phyloP scores from a whole-genome alignment of 768 basidiomycete species.

The Termitomyces sp. region DNA sequence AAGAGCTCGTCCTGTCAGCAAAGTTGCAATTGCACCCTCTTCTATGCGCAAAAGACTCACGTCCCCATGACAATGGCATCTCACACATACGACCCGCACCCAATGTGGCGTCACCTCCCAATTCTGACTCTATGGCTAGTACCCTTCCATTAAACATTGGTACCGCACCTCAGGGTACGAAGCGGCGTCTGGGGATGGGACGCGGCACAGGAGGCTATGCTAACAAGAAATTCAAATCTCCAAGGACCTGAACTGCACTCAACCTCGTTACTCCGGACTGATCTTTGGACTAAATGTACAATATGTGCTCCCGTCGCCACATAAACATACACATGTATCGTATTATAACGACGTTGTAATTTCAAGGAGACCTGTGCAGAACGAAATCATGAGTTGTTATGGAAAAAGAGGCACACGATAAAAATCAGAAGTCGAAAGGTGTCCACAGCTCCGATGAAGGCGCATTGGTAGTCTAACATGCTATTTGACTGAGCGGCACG shows the following conservation, averaged over 20 bases:
- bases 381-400: conserved; percentile 2
- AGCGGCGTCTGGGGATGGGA: conserved; percentile 63
- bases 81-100: neutral
- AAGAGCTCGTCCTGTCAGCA: neutral
- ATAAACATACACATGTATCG: neutral
- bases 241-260: conserved; percentile 20
- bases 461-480: conserved; percentile 51
- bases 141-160: neutral
- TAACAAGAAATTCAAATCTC: conserved; percentile 71
- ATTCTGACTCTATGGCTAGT: neutral
- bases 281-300: neutral
- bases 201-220: conserved; percentile 43
- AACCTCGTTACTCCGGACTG: neutral
- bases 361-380: conserved; percentile 1
- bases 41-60: neutral
- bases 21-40: conserved; percentile 8
- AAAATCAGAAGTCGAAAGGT: conserved; percentile 27
- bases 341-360: neutral
- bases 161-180: conserved; percentile 26
- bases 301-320: neutral
- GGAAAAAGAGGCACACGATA: neutral
- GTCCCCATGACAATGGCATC: neutral
- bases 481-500: conserved; percentile 32
- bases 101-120: conserved; percentile 8
- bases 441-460: conserved; percentile 34